Conservation (phyloP, 192 early-diverging fungal species). For the Kickxella alabastrina region DNA sequence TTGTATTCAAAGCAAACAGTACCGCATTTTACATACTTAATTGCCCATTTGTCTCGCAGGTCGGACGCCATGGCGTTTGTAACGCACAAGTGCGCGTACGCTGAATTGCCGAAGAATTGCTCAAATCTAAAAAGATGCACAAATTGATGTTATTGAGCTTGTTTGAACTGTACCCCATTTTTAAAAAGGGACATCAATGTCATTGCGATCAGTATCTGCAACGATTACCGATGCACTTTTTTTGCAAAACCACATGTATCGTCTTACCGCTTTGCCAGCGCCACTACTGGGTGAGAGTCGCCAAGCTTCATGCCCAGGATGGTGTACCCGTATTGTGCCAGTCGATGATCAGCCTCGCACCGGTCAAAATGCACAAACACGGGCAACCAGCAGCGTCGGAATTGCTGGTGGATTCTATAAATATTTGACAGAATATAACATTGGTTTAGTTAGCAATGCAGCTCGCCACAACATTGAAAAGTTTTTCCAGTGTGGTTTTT, state of each 20-base stretch:
- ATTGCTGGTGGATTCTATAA: conserved; percentile 88
- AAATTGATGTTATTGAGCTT: no score
- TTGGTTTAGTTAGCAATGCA: no score
- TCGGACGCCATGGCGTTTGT: conserved; percentile 76
- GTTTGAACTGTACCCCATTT: no score
- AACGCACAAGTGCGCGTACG: conserved; percentile 82
- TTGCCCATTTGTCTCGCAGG: conserved; percentile 57
- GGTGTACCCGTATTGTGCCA: conserved; percentile 98
- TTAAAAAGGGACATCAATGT: no score
- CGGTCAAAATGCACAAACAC: conserved; percentile 62
- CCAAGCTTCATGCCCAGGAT: conserved; percentile 76
- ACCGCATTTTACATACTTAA: no score
- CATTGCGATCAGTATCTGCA: no score
- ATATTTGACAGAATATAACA: neutral
- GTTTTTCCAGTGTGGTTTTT: neutral
- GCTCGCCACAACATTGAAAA: neutral
- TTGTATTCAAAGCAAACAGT: neutral
- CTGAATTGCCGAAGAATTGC: conserved; percentile 40
- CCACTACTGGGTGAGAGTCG: conserved; percentile 42
- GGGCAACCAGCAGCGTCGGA: conserved; percentile 81
- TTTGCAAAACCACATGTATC: no score
- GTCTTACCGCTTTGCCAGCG: conserved; percentile 28
- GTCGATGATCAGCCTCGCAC: conserved; percentile 79
- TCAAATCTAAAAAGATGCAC: conserved; percentile 26
- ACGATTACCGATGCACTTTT: neutral